Base-by-base conservation (phyloP, 441 rosid genomes). In the Breynia disticha region DNA sequence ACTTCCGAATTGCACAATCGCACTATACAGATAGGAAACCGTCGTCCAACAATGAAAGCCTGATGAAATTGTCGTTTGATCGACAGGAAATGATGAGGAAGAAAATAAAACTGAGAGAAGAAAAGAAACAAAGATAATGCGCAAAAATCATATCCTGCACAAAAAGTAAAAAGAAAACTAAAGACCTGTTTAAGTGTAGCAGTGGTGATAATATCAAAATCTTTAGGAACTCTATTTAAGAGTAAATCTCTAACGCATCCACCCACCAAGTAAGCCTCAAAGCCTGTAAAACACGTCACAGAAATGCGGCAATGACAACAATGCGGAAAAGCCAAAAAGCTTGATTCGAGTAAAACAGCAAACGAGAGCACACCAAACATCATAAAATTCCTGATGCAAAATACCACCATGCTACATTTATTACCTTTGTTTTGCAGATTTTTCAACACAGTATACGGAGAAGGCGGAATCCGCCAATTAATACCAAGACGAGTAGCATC, bases 181-280 rank as follows among this genome's bases (percentile, higher is more conserved):
- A 3, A 35, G 57, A 94, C 99, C 99, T 89, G 72, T 49, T 61
- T 57, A 66, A 89, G 95, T 16, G 51, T 67, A 32, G 99, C 97
- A 3, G 96, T 80, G 56, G 99, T 94, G 79, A 89, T 78, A 51
- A 94, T 84, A 73, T 94, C 99, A 71, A 76, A 89, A 73, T 89
- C 99, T 76, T 89, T 94, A 24, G 99, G 99, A 39, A 63, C 64
- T 72, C 72, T 81, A 12, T 82, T 69, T 18, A 94, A 72, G 60
- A 94, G 55, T 61, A 94, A 80, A 78, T 94, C 99, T 72, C 97
- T 79, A 50, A 94, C 97, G 50, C 97, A 94, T 46, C 97, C 99
- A 46, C 99, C 99, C 48, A 94, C 97, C 59, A 94, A 78, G 67
- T 86, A 93, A 37, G 87, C 84, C 63, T 80, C 80, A 42, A 73